Conservation (phyloP, 2,329 filamentous ascomycete genomes). For the Bisporella sp. region DNA sequence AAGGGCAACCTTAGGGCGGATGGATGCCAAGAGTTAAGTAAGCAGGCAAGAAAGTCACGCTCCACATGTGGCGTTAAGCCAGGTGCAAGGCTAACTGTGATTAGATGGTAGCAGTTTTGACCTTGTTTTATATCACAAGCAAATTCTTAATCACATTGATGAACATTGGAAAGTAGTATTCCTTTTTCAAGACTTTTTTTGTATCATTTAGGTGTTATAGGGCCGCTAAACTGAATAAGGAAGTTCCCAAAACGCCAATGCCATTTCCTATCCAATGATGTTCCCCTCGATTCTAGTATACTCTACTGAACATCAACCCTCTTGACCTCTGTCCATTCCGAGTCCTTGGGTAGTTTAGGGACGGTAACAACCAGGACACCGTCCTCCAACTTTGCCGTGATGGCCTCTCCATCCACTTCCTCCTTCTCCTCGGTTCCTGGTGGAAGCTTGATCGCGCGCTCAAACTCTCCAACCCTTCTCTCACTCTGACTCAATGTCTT, state of each 20-base stretch:
- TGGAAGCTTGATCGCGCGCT: slow-evolving; percentile 59
- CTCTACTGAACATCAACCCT: slow-evolving; percentile 48
- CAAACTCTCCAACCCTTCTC: slow-evolving; percentile 68
- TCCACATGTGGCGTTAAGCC: too few relatives aligned
- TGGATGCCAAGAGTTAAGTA: too few relatives aligned
- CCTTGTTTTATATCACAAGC: too few relatives aligned
- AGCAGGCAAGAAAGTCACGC: too few relatives aligned
- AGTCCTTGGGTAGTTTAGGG: slow-evolving; percentile 56
- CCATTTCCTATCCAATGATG: not conserved
- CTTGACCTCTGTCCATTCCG: slow-evolving; percentile 54
- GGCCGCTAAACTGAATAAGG: too few relatives aligned
- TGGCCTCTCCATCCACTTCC: slow-evolving; percentile 58
- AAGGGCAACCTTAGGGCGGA: too few relatives aligned
- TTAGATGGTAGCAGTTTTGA: too few relatives aligned
- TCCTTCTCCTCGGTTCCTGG: slow-evolving; percentile 46
- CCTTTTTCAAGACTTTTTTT: too few relatives aligned
- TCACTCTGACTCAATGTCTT: slow-evolving; percentile 54
- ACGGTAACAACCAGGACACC: slow-evolving; percentile 72
- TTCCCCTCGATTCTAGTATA: not conserved
- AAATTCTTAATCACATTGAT: too few relatives aligned
- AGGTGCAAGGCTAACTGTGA: too few relatives aligned
- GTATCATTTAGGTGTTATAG: too few relatives aligned
- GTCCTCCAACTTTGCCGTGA: slow-evolving; percentile 71
- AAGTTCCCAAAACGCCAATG: slow-evolving; percentile 5
- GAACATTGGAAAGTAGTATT: too few relatives aligned